phyloP scores from a whole-genome alignment of 495 filamentous ascomycete species.

The Glarea lozoyensis region DNA sequence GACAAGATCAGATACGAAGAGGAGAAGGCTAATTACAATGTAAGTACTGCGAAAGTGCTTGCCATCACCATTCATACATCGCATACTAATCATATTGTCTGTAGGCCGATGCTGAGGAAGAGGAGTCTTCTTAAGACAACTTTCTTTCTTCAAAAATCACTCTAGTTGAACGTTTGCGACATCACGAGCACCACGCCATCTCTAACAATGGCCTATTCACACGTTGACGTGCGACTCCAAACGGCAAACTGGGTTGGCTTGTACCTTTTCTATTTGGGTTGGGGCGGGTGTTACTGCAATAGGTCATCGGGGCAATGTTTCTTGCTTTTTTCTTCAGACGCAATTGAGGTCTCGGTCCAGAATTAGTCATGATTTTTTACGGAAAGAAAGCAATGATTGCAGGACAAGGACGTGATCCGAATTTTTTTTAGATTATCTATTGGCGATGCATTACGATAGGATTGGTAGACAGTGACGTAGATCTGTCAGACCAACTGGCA shows the following conservation, averaged over 20 bases:
- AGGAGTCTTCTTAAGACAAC: slow-evolving; percentile 28
- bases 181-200: slow-evolving; percentile 22
- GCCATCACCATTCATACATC: slow-evolving; percentile 8
- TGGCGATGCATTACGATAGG: slow-evolving; percentile 15
- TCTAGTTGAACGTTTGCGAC: slow-evolving; percentile 15
- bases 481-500: slow-evolving; percentile 13
- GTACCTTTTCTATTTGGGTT: slow-evolving; percentile 36
- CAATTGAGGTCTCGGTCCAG: slow-evolving; percentile 4
- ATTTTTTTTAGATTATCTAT: slow-evolving; percentile 18
- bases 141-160: slow-evolving; percentile 12
- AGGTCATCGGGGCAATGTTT: slow-evolving; percentile 21
- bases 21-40: slow-evolving; percentile 89
- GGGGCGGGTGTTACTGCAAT: slow-evolving; percentile 34
- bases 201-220: slow-evolving; percentile 22
- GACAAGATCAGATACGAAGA: slow-evolving; percentile 99
- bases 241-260: slow-evolving; percentile 16
- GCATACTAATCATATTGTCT: slow-evolving; percentile 17
- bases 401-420: slow-evolving; percentile 16
- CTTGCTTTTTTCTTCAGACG: slow-evolving; percentile 12
- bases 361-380: slow-evolving; percentile 19
- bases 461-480: slow-evolving; percentile 10
- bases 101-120: slow-evolving; percentile 40
- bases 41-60: slow-evolving; percentile 35
- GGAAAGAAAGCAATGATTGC: slow-evolving; percentile 4
- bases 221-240: slow-evolving; percentile 14